Conservation (phyloP, 2,329 filamentous ascomycete genomes). For the Curvularia eragrostidis region DNA sequence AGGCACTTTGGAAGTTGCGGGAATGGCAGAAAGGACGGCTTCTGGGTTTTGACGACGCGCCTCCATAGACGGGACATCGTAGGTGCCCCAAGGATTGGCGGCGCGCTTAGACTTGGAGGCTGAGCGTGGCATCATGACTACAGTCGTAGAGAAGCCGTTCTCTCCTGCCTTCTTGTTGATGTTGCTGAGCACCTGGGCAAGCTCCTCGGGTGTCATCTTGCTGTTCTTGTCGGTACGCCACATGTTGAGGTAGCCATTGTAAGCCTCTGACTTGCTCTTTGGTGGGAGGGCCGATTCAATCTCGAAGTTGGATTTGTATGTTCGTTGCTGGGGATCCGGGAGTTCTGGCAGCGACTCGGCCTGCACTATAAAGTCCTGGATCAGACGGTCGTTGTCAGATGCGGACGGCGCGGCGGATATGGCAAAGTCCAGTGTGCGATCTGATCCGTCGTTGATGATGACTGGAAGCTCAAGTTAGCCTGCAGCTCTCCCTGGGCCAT, state of each 20-base stretch:
- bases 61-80: constrained; percentile 36
- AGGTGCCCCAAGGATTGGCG: constrained; percentile 46
- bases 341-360: constrained; percentile 40
- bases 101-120: constrained; percentile 41
- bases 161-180: constrained; percentile 20
- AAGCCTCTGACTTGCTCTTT: constrained; percentile 26
- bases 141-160: constrained; percentile 39
- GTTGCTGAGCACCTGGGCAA: constrained; percentile 22
- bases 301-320: constrained; percentile 35
- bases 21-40: constrained; percentile 37
- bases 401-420: constrained; percentile 43
- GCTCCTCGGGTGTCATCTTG: constrained; percentile 20
- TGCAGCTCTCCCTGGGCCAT: not conserved
- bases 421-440: constrained; percentile 35
- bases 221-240: constrained; percentile 35
- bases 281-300: constrained; percentile 29
- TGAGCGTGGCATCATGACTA: constrained; percentile 49
- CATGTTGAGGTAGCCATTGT: constrained; percentile 43
- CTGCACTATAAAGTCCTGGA: constrained; percentile 47
- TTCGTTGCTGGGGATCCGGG: constrained; percentile 35
- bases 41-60: constrained; percentile 42
- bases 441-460: constrained; percentile 29
- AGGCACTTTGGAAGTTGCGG: constrained; percentile 36
- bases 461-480: constrained; percentile 33
- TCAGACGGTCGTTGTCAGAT: constrained; percentile 46